A percentile compares a stretch with the other conserved stretches of the same genome.
Evolutionary conservation across 768 basidiomycete genomes (phyloP).

Genomic region (Serpula lacrymans): DNA sequence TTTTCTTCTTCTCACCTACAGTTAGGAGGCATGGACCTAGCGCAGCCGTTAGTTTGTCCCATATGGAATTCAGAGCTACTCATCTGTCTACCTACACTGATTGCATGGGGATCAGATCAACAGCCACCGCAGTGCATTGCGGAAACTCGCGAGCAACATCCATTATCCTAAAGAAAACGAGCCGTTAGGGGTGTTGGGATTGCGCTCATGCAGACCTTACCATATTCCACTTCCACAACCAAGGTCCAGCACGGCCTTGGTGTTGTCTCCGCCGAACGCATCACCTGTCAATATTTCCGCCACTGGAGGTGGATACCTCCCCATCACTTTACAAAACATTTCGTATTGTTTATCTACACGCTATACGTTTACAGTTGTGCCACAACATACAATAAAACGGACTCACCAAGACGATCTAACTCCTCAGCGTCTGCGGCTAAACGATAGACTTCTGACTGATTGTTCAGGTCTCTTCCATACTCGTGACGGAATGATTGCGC

Average conservation of each 20-base stretch:
- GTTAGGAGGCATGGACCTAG: too few relatives aligned
- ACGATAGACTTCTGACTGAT: slow-evolving; percentile 74
- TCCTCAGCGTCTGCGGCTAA: slow-evolving; percentile 81
- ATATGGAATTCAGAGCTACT: too few relatives aligned
- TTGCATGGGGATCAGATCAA: slow-evolving; percentile 82
- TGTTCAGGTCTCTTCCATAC: slow-evolving; percentile 69
- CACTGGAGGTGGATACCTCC: slow-evolving; percentile 62
- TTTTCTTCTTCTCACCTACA: slow-evolving; percentile 46
- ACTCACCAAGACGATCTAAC: slow-evolving; percentile 61
- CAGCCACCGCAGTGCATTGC: slow-evolving; percentile 62
- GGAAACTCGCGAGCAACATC: slow-evolving; percentile 74
- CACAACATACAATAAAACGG: not conserved
- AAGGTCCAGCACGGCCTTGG: slow-evolving; percentile 66
- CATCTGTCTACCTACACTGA: slow-evolving; percentile 61
- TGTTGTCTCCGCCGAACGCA: slow-evolving; percentile 48
- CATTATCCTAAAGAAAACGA: slow-evolving; percentile 55
- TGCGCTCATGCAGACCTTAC: slow-evolving; percentile 36
- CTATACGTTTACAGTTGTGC: slow-evolving; percentile 9
- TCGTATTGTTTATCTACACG: slow-evolving; percentile 60
- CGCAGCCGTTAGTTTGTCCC: too few relatives aligned
- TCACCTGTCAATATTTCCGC: slow-evolving; percentile 58
- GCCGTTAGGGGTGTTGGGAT: not conserved
- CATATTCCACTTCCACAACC: slow-evolving; percentile 81
- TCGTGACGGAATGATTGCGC: slow-evolving; percentile 59
- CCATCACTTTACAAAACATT: slow-evolving; percentile 63